These are phyloP conservation scores for Emmonsiellopsis sp. DNA, from an alignment of 2,329 filamentous ascomycete species.

Conservation along the genomic window DNA sequence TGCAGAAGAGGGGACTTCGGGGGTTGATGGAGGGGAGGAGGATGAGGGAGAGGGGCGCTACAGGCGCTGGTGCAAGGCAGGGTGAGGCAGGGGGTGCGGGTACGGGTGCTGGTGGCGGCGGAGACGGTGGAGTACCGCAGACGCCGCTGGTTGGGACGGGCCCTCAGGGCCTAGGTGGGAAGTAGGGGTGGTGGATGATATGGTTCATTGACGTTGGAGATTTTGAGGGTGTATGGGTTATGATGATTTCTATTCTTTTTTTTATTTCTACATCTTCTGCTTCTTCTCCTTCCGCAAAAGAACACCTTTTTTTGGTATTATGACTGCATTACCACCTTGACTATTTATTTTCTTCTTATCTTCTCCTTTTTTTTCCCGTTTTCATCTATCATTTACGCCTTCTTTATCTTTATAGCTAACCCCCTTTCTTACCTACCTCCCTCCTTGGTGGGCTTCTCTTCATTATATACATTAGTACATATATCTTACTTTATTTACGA, in stretches of 20 bases:
- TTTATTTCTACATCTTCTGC: neutral
- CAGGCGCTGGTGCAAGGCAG: slow-evolving; percentile 15
- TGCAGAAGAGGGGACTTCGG: slow-evolving; percentile 86
- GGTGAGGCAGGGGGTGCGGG: neutral
- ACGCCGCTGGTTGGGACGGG: neutral
- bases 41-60: slow-evolving; percentile 43
- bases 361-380: neutral
- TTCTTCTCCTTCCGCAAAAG: no score
- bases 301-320: no score
- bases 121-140: neutral
- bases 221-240: neutral
- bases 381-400: neutral
- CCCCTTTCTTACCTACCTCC: neutral
- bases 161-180: neutral
- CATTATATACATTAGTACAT: no score
- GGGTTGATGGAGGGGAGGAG: slow-evolving; percentile 91
- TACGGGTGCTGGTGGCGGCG: neutral
- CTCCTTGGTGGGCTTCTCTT: neutral
- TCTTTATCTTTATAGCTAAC: neutral
- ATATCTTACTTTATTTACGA: no score
- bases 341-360: neutral
- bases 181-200: neutral
- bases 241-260: neutral
- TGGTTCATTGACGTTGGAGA: neutral
- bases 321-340: neutral